These are phyloP conservation scores for Priceomyces haplophilus DNA, from an alignment of 805 yeast species.

Conservation along the genomic window DNA sequence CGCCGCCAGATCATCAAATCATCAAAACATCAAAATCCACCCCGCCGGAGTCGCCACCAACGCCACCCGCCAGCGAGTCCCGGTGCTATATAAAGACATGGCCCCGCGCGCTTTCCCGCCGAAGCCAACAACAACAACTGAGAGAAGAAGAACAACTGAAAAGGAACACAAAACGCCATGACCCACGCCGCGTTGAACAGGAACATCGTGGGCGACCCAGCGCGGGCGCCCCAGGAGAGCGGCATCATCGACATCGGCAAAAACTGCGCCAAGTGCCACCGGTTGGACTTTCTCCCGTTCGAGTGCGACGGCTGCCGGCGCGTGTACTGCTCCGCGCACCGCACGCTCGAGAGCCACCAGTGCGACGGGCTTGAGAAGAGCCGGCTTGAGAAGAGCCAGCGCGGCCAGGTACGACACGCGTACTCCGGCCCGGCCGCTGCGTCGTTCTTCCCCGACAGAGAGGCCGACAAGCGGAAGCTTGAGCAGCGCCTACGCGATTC, in stretches of 20 bases:
- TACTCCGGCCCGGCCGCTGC: constrained; percentile 39
- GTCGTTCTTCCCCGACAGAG: constrained; percentile 51
- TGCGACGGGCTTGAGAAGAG: constrained; percentile 22
- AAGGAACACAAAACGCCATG: too few species aligned
- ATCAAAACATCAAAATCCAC: too few species aligned
- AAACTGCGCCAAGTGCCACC: constrained; percentile 51
- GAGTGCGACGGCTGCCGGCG: constrained; percentile 47
- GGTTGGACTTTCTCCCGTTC: constrained; percentile 58
- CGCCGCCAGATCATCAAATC: too few species aligned
- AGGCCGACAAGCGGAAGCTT: constrained; percentile 36
- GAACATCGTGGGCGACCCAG: constrained; percentile 21
- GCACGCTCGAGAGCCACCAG: constrained; percentile 32
- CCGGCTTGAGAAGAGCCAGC: not conserved
- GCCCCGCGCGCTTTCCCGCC: too few species aligned
- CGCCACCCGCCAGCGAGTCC: too few species aligned
- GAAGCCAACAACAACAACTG: too few species aligned
- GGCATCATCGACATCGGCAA: constrained; percentile 56
- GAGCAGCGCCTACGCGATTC: constrained; percentile 19
- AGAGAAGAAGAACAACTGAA: too few species aligned
- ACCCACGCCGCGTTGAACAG: constrained; percentile 8
- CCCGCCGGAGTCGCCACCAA: too few species aligned
- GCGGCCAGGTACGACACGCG: not conserved
- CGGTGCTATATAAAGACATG: too few species aligned
- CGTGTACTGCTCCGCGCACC: constrained; percentile 50
- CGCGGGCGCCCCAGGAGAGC: constrained; percentile 18